Conservation (phyloP, 1,139 yeast species). For the Yamadazyma songkhlaensis region DNA sequence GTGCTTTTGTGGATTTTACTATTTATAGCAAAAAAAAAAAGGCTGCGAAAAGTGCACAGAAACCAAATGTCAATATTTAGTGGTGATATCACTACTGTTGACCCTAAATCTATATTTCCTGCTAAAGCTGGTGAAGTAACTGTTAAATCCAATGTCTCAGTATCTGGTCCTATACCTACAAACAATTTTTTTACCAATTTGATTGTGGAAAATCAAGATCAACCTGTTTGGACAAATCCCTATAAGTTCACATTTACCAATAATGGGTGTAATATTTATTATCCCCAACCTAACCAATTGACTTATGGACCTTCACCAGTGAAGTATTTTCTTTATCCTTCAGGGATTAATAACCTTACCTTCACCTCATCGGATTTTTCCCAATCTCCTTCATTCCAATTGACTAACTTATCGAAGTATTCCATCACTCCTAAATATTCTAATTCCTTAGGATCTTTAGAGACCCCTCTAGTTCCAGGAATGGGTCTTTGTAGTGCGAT, state of each 20-base stretch:
- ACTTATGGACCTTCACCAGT: slow-evolving; percentile 62
- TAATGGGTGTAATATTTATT: slow-evolving; percentile 61
- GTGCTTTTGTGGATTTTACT: background rate
- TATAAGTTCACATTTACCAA: slow-evolving; percentile 50
- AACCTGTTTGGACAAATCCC: slow-evolving; percentile 72
- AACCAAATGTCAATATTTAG: slow-evolving; percentile 15
- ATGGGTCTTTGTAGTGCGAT: slow-evolving; percentile 66
- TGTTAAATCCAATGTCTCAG: slow-evolving; percentile 40
- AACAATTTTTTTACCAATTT: slow-evolving; percentile 78
- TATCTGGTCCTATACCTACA: slow-evolving; percentile 53
- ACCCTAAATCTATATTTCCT: slow-evolving; percentile 44
- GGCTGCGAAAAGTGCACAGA: background rate
- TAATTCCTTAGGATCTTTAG: slow-evolving; percentile 8
- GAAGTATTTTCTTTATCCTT: slow-evolving; percentile 34
- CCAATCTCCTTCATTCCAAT: slow-evolving; percentile 18
- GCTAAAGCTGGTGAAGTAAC: slow-evolving; percentile 44
- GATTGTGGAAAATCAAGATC: slow-evolving; percentile 56
- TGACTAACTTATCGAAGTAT: slow-evolving; percentile 20
- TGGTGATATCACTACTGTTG: slow-evolving; percentile 41
- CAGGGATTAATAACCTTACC: slow-evolving; percentile 22
- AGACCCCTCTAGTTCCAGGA: slow-evolving; percentile 17
- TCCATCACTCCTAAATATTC: slow-evolving; percentile 20
- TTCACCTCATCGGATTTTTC: slow-evolving; percentile 24
- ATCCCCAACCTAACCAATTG: slow-evolving; percentile 48
- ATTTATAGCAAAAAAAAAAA: background rate